Percentiles rank a stretch among this genome's conserved stretches.
phyloP scores from a whole-genome alignment of 495 filamentous ascomycete species.

The Xylaria castorea region DNA sequence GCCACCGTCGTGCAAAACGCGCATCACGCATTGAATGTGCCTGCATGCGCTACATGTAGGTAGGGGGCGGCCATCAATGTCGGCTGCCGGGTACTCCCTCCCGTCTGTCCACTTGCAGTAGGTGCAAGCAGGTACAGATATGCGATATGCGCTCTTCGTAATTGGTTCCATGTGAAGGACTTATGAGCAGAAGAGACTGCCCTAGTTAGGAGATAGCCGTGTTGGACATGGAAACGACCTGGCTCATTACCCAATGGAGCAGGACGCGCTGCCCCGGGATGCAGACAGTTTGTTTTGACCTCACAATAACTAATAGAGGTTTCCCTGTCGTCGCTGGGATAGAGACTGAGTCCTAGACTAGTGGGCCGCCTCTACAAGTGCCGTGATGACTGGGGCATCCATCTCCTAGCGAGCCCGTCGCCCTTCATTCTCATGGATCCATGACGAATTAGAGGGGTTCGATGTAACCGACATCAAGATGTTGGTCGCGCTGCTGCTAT shows the following conservation, averaged over 20 bases:
- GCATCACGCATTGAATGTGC: slow-evolving; percentile 9
- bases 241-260: neutral
- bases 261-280: neutral
- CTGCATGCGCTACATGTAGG: neutral
- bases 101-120: slow-evolving; percentile 10
- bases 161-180: slow-evolving; percentile 10
- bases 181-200: slow-evolving; percentile 3
- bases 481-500: neutral
- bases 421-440: slow-evolving; percentile 9
- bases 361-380: neutral
- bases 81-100: slow-evolving; percentile 16
- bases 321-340: neutral
- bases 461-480: slow-evolving; percentile 7
- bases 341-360: slow-evolving; percentile 5
- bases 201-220: neutral
- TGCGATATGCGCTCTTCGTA: neutral
- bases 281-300: slow-evolving; percentile 10
- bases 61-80: slow-evolving; percentile 2
- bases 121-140: slow-evolving; percentile 6
- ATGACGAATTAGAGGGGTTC: neutral
- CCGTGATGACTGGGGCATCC: neutral
- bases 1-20: neutral
- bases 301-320: neutral
- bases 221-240: neutral
- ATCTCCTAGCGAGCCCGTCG: neutral